phyloP scores from a whole-genome alignment of 805 yeast genomes.

The Diddensiella caesifluorescens region DNA sequence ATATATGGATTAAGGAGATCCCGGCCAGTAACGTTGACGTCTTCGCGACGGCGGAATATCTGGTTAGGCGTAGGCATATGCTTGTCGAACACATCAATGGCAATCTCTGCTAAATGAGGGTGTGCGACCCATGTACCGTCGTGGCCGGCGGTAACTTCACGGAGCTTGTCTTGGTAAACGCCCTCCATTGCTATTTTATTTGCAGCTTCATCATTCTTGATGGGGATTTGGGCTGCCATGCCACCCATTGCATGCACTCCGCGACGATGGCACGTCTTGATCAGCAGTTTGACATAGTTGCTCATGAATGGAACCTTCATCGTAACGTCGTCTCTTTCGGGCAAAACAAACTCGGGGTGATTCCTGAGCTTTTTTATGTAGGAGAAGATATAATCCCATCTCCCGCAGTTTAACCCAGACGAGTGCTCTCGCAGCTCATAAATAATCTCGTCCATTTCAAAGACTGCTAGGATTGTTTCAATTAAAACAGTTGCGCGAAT shows the following conservation, averaged over 20 bases:
- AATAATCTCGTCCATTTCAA: conserved; percentile 75
- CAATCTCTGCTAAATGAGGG: conserved; percentile 63
- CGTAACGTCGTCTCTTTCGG: conserved; percentile 65
- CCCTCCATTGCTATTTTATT: conserved; percentile 62
- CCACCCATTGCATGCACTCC: conserved; percentile 77
- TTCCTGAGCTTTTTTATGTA: conserved; percentile 61
- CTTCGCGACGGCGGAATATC: conserved; percentile 48
- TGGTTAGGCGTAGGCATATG: conserved; percentile 74
- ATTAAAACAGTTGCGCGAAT: conserved; percentile 67
- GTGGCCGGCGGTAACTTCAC: conserved; percentile 64
- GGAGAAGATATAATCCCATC: conserved; percentile 74
- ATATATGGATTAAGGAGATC: conserved; percentile 59
- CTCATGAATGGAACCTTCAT: conserved; percentile 68
- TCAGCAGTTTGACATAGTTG: conserved; percentile 57
- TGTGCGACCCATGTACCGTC: conserved; percentile 79
- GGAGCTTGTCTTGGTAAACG: conserved; percentile 60
- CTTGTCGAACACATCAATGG: conserved; percentile 63
- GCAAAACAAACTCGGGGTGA: conserved; percentile 56
- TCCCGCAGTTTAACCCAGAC: conserved; percentile 69
- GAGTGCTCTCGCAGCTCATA: conserved; percentile 67
- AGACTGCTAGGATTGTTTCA: conserved; percentile 68
- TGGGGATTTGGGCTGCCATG: conserved; percentile 75
- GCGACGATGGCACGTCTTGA: conserved; percentile 64
- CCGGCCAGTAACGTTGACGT: conserved; percentile 47
- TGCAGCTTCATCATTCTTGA: conserved; percentile 56